Evolutionary conservation across 23 red algal species (phyloP), one percentile per base, ranked within the genome.

Genomic region (Agarophyton chilense): DNA sequence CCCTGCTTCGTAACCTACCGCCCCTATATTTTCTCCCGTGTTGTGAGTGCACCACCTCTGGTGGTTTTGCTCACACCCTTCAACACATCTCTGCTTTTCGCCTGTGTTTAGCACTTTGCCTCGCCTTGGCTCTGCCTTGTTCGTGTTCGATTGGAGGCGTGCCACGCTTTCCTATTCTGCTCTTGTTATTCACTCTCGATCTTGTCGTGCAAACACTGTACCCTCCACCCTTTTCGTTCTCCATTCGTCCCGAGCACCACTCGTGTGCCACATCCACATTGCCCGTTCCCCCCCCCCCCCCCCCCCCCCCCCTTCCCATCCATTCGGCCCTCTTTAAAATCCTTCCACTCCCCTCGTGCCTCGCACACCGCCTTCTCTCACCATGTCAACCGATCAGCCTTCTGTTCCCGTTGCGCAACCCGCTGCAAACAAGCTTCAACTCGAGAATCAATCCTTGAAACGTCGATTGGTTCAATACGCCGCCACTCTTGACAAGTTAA

Each of bases 381-480:
- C 40, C 61, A 61, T 65, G 54, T 83, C 79, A 26, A 62, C 54
- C 79, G 56, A 64, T 66, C 79, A 65, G 26, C 61, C 54, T 18
- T 63, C 82, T 11, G 46, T 63, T 22, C 44, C 82, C 12, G 42
- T 44, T 10, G 52, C 29, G 2, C 82, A 32, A 7, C 29, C n/a
- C 13, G 4, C 47, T 13, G 19, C 44, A 28, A 32, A 36, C 25
- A 89, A 89, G 58, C 71, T 89, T 35, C 61, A 89, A 71, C 54
- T 78, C 5, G 85, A 89, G 71, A 89, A 89, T 50, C 85, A 89
- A 52, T 77, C 67, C n/a, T 44, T 89, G 2, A 89, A 89, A 29
- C 85, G 85, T 47, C 67, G 85, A 2, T 53, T 89, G n/a, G 85
- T 89, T 42, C 85, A 89, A n/a, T 89, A 89, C 55, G 85, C 85